Conservation (phyloP, 164 flowering plant genomes). For the Malania oleifera region DNA sequence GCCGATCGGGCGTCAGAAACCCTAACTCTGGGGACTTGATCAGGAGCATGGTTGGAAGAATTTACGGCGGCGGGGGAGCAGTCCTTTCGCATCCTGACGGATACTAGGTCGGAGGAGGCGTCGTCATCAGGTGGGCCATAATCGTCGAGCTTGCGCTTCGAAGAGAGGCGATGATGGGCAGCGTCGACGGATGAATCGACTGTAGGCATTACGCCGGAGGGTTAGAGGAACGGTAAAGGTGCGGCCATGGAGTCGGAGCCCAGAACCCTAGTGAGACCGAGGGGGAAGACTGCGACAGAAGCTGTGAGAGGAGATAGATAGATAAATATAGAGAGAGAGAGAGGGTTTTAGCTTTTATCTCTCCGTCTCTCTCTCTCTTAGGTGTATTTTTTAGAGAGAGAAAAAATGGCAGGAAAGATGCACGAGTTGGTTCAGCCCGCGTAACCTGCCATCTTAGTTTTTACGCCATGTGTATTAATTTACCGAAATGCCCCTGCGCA, state of each 20-base stretch:
- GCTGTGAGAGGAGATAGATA: too few species aligned
- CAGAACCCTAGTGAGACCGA: constrained; percentile 5
- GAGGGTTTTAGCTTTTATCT: too few species aligned
- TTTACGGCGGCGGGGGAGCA: constrained; percentile 18
- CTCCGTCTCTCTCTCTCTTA: too few species aligned
- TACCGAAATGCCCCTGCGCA: too few species aligned
- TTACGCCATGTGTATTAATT: too few species aligned
- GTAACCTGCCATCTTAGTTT: too few species aligned
- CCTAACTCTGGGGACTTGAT: constrained; percentile 2
- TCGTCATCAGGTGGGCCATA: constrained; percentile 23
- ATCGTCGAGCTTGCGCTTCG: constrained; percentile 48
- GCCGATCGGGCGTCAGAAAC: constrained; percentile 20
- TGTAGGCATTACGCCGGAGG: constrained; percentile 11
- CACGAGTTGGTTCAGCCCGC: too few species aligned
- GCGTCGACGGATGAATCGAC: not conserved
- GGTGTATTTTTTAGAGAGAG: too few species aligned
- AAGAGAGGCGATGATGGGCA: constrained; percentile 20
- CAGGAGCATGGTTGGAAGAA: constrained; percentile 2
- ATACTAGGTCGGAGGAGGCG: constrained; percentile 18
- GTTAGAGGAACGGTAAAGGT: not conserved
- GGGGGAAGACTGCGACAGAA: too few species aligned
- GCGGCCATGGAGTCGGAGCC: not conserved
- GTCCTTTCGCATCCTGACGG: constrained; percentile 34
- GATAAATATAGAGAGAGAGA: too few species aligned
- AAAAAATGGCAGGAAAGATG: too few species aligned